Base-by-base conservation (phyloP, 495 filamentous ascomycete genomes). In the Neurospora sp. region DNA sequence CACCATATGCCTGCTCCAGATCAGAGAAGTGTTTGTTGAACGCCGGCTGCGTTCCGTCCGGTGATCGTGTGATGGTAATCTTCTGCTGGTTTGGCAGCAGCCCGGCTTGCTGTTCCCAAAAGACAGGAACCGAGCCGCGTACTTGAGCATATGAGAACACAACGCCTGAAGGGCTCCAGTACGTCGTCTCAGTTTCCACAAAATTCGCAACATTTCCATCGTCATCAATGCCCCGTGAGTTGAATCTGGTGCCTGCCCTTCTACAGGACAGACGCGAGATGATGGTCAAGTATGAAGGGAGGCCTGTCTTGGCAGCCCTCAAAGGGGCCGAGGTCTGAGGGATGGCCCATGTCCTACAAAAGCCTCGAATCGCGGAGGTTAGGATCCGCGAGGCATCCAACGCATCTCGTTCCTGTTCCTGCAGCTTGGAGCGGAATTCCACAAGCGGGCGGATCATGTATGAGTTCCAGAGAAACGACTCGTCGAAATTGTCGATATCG, bases 181-280 rank as follows among this genome's bases (percentile, higher is more conserved):
- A 93, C 73, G 87, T 86, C 2, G 88, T 90, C 79, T 91, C 89
- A 8, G 88, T 89, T 77, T 91, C 88, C 27, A 90, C 88, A 76
- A 88, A 98, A 79, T 98, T 98, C 42, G 96, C 94, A 20, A 97
- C 96, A 79, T 98, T 91, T 16, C 96, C 96, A 78, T 98, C 95
- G 83, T 99, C 96, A 78, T 99, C 96, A 74, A 98, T 97, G 49
- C 96, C 96, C 73, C 96, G 88, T 39, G 95, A 92, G 82, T 99
- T 98, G 85, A 98, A 99, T 73, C 96, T 87, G 27, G 96, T 99
- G 16, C 96, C 96, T 69, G 96, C 96, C 82, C 94, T 91, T 76
- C 90, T 87, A 79, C 96, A 98, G 9, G 95, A 97, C 71, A 98
- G 85, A 20, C 96, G 90, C 8, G 96, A 98, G 41, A 98, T 95